These are phyloP conservation scores for Phytophthora foliorum DNA, from an alignment of 352 stramenopile species.

Conservation along the genomic window DNA sequence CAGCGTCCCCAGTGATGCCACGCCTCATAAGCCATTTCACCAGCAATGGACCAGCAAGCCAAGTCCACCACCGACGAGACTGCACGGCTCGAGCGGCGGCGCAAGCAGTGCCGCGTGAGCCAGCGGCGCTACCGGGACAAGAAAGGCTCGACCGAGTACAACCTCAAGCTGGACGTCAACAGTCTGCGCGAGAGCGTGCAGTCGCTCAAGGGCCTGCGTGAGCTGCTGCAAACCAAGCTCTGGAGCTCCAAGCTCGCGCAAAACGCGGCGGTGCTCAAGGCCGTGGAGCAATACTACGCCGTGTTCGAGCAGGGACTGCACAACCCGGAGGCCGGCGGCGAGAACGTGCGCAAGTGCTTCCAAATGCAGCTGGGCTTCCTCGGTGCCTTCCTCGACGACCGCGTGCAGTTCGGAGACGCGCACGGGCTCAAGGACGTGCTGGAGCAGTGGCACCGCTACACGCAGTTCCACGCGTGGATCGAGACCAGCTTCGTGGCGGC, in stretches of 20 bases:
- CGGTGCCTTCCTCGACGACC: constrained; percentile 49
- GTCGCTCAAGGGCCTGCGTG: constrained; percentile 53
- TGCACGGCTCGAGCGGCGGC: constrained; percentile 53
- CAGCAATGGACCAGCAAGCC: constrained; percentile 16
- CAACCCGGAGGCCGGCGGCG: constrained; percentile 51
- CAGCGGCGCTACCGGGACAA: constrained; percentile 81
- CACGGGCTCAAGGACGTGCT: constrained; percentile 53
- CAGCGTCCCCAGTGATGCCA: neutral
- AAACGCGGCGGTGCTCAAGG: constrained; percentile 57
- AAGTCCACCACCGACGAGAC: constrained; percentile 16
- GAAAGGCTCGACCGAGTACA: constrained; percentile 75
- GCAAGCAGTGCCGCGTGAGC: constrained; percentile 79
- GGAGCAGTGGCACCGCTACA: constrained; percentile 73
- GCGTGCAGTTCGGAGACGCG: constrained; percentile 48
- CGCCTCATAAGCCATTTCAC: constrained; percentile 25
- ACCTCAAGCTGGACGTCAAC: constrained; percentile 76
- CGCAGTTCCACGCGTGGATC: constrained; percentile 62
- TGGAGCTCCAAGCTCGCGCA: constrained; percentile 57
- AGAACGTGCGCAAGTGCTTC: constrained; percentile 57
- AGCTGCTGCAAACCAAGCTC: constrained; percentile 57
- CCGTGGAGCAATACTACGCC: constrained; percentile 75
- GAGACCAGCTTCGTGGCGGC: constrained; percentile 43
- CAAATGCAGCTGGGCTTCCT: constrained; percentile 68
- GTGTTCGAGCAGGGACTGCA: constrained; percentile 69
- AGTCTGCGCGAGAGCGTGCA: constrained; percentile 68